These are phyloP conservation scores for Persicaria tinctoria DNA, from an alignment of 148 eudicot species.

Conservation along the genomic window DNA sequence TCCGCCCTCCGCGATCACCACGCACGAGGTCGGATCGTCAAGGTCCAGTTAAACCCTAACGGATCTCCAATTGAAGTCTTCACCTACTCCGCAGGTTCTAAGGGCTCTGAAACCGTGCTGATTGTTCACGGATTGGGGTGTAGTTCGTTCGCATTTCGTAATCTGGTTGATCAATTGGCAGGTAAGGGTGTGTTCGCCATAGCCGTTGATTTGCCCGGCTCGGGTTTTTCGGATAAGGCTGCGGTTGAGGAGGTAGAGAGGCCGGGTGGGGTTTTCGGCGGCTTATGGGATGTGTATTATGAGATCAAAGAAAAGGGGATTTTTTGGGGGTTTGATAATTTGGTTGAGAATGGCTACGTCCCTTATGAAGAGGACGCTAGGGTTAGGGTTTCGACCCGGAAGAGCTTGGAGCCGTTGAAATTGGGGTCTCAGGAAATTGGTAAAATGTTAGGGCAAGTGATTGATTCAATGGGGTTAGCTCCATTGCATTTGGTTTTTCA, in stretches of 20 bases:
- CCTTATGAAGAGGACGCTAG: conserved; percentile 36
- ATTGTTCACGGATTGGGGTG: conserved; percentile 79
- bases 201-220: conserved; percentile 83
- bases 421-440: conserved; percentile 64
- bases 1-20: conserved; percentile 46
- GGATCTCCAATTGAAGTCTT: conserved; percentile 53
- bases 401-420: conserved; percentile 39
- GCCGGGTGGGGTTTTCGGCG: conserved; percentile 37
- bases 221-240: conserved; percentile 82
- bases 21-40: conserved; percentile 52
- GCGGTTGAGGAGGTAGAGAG: conserved; percentile 39
- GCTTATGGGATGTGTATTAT: conserved; percentile 46
- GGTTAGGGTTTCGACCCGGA: conserved; percentile 30
- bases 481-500: conserved; percentile 82
- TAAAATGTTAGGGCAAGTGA: conserved; percentile 67
- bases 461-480: conserved; percentile 59
- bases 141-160: conserved; percentile 56
- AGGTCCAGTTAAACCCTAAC: conserved; percentile 50
- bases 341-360: conserved; percentile 72
- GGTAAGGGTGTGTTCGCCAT: conserved; percentile 40
- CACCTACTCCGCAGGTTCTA: conserved; percentile 49
- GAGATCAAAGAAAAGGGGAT: conserved; percentile 83
- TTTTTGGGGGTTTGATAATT: conserved; percentile 90
- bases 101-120: conserved; percentile 34
- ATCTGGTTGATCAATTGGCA: conserved; percentile 44